Percentiles rank a stretch among this genome's conserved stretches.
These are phyloP conservation scores for Penicillium canescens DNA, from an alignment of 495 filamentous ascomycete species.

Conservation along the genomic window DNA sequence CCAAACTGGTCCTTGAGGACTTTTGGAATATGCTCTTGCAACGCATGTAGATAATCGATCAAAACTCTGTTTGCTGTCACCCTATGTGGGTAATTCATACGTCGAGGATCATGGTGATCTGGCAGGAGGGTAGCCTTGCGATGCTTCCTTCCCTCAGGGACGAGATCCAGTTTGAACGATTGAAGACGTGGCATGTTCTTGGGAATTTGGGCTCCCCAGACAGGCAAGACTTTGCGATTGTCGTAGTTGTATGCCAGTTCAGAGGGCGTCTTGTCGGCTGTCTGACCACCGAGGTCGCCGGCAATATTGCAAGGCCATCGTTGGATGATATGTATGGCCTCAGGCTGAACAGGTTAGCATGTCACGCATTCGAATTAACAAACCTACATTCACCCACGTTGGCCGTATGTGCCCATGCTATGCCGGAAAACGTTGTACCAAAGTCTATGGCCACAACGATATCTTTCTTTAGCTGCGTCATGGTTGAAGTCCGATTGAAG, in stretches of 20 bases:
- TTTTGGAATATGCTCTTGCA: constrained; percentile 25
- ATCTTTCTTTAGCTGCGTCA: not conserved
- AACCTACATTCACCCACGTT: constrained; percentile 17
- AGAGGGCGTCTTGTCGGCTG: constrained; percentile 37
- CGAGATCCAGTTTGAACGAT: constrained; percentile 56
- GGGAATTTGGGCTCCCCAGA: constrained; percentile 54
- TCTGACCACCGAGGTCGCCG: constrained; percentile 25
- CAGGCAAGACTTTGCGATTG: constrained; percentile 13
- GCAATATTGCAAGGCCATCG: constrained; percentile 23
- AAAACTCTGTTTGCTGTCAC: constrained; percentile 61
- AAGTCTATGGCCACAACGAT: constrained; percentile 43
- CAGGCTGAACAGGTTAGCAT: constrained; percentile 21
- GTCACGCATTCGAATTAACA: no score
- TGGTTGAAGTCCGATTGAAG: not conserved
- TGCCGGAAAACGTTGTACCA: constrained; percentile 51
- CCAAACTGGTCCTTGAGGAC: constrained; percentile 50
- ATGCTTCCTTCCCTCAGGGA: constrained; percentile 17
- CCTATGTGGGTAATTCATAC: constrained; percentile 33
- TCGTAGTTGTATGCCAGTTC: constrained; percentile 38
- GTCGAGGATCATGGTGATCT: constrained; percentile 12
- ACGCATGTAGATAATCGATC: constrained; percentile 62
- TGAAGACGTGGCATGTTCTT: constrained; percentile 40
- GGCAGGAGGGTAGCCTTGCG: constrained; percentile 14
- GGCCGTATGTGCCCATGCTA: constrained; percentile 45
- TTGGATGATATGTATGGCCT: constrained; percentile 19